Conservation (phyloP, 2,329 filamentous ascomycete genomes). For the Ascochyta koolunga region DNA sequence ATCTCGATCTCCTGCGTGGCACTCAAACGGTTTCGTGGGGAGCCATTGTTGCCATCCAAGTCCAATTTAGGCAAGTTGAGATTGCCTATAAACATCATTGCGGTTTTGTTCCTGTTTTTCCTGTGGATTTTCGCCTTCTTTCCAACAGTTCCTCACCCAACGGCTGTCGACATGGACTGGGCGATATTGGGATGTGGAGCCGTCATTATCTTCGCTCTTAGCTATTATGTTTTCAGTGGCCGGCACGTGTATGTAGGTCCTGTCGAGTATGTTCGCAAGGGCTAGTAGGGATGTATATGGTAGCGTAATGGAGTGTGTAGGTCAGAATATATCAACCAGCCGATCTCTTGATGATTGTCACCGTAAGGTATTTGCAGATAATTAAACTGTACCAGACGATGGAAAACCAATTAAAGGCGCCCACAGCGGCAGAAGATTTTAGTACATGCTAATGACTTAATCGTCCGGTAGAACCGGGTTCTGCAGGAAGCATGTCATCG, state of each 20-base stretch:
- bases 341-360: too few species aligned
- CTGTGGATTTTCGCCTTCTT: constrained; percentile 54
- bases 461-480: too few species aligned
- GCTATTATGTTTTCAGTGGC: constrained; percentile 51
- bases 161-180: constrained; percentile 56
- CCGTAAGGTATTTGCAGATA: too few species aligned
- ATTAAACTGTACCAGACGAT: too few species aligned
- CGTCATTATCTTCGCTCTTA: constrained; percentile 49
- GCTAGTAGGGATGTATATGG: not conserved
- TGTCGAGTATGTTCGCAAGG: constrained; percentile 25
- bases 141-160: constrained; percentile 48
- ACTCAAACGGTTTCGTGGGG: constrained; percentile 50
- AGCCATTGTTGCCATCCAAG: constrained; percentile 52
- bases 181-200: constrained; percentile 50
- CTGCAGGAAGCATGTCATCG: too few species aligned
- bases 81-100: constrained; percentile 50
- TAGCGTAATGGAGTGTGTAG: not conserved
- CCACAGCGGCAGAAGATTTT: too few species aligned
- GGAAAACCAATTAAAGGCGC: too few species aligned
- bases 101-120: constrained; percentile 49
- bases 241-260: constrained; percentile 47
- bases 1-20: constrained; percentile 55
- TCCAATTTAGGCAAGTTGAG: constrained; percentile 56
- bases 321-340: too few species aligned
- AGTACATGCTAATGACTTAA: too few species aligned